Conservation (phyloP, 805 yeast species). For the Candida coleopterorum region DNA sequence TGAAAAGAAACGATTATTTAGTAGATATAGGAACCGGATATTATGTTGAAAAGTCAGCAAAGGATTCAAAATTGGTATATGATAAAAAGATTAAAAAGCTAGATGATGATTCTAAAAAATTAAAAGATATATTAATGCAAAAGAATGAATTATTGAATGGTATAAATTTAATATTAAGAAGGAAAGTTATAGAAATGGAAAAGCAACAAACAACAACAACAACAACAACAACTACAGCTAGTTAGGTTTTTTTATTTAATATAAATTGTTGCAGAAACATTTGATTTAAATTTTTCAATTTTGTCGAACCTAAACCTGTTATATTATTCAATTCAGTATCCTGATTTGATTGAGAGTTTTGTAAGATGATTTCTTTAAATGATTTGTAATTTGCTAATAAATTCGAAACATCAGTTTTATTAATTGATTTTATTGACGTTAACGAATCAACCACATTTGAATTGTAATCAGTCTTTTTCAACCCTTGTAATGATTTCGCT, state of each 20-base stretch:
- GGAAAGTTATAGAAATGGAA: conserved; percentile 46
- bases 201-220: conserved; percentile 15
- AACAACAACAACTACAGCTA: neutral
- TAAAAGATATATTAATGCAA: conserved; percentile 70
- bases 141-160: conserved; percentile 62
- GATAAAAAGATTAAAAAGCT: conserved; percentile 68
- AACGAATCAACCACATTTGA: conserved; percentile 41
- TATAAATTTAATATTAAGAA: conserved; percentile 54
- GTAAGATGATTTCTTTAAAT: conserved; percentile 35
- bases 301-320: conserved; percentile 48
- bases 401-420: conserved; percentile 52
- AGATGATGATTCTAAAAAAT: conserved; percentile 65
- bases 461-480: conserved; percentile 38
- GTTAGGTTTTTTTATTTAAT: conserved; percentile 31
- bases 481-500: conserved; percentile 36
- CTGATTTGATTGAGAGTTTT: conserved; percentile 23
- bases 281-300: conserved; percentile 33
- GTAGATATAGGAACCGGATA: conserved; percentile 98
- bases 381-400: conserved; percentile 46
- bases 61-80: conserved; percentile 68
- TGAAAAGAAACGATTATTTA: conserved; percentile 62
- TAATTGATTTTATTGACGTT: conserved; percentile 43
- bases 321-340: conserved; percentile 18
- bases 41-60: conserved; percentile 72
- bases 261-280: conserved; percentile 49